Conservation (phyloP, 805 yeast genomes). For the Dipodascus geniculatus region DNA sequence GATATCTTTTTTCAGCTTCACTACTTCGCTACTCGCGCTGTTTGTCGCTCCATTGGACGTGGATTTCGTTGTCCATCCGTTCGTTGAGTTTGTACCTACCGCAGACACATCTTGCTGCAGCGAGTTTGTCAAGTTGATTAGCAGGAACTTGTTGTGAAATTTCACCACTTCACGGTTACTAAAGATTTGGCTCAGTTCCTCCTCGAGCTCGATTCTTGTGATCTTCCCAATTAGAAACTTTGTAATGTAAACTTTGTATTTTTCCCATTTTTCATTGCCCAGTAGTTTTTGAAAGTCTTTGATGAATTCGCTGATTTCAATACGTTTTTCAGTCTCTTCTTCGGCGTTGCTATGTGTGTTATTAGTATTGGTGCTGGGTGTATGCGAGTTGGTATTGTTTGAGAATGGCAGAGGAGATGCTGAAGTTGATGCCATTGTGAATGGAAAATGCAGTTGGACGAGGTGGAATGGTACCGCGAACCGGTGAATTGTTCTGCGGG, state of each 20-base stretch:
- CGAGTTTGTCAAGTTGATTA: slow-evolving; percentile 77
- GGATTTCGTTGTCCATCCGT: slow-evolving; percentile 38
- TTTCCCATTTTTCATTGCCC: slow-evolving; percentile 69
- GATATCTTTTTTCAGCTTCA: slow-evolving; percentile 71
- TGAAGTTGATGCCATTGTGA: not conserved
- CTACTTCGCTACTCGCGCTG: slow-evolving; percentile 50
- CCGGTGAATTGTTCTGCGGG: too few relatives aligned
- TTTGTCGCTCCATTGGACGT: slow-evolving; percentile 31
- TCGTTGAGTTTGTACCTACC: slow-evolving; percentile 24
- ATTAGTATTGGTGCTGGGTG: not conserved
- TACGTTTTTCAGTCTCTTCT: slow-evolving; percentile 22
- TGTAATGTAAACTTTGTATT: slow-evolving; percentile 69
- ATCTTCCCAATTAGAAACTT: slow-evolving; percentile 67
- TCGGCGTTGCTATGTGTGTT: not conserved
- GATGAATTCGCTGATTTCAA: slow-evolving; percentile 57
- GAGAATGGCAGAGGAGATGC: not conserved
- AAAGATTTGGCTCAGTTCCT: slow-evolving; percentile 45
- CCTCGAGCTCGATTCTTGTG: slow-evolving; percentile 61
- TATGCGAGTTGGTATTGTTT: not conserved
- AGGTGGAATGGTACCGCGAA: too few relatives aligned
- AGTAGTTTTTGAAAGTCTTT: slow-evolving; percentile 58
- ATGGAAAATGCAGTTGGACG: not conserved
- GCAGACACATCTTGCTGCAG: slow-evolving; percentile 63
- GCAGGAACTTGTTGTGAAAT: slow-evolving; percentile 72
- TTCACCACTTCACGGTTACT: slow-evolving; percentile 34